Conservation (phyloP, 1,139 yeast genomes). For the Pichia sp. region DNA sequence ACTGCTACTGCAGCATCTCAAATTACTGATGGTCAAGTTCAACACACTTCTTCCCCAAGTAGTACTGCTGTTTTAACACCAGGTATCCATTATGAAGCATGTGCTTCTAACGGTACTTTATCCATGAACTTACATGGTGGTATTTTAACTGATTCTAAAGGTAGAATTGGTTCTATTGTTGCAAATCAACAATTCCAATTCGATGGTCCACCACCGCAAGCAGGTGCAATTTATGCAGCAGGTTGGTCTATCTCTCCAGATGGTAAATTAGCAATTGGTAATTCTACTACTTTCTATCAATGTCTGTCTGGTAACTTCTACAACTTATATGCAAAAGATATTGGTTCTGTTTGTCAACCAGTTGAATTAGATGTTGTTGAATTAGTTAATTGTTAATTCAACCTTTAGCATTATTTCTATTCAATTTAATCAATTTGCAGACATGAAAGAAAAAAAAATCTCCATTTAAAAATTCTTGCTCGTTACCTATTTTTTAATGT, state of each 20-base stretch:
- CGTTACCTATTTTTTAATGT: conserved; percentile 1
- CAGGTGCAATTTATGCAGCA: conserved; percentile 80
- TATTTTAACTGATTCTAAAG: conserved; percentile 52
- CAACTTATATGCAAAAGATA: conserved; percentile 69
- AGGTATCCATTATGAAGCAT: conserved; percentile 40
- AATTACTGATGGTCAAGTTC: conserved; percentile 49
- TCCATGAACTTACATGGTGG: conserved; percentile 48
- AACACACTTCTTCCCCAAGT: conserved; percentile 39
- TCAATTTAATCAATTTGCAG: not conserved
- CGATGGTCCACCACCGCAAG: conserved; percentile 90
- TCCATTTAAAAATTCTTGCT: conserved; percentile 8
- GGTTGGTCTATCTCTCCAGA: conserved; percentile 70
- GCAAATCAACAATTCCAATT: conserved; percentile 86
- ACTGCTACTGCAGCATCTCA: conserved; percentile 30
- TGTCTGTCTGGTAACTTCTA: conserved; percentile 75
- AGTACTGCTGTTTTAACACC: conserved; percentile 23
- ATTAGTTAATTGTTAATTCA: conserved; percentile 51
- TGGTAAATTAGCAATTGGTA: conserved; percentile 68
- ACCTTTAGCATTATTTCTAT: not conserved
- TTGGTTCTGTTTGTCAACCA: conserved; percentile 60
- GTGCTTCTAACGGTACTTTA: conserved; percentile 47
- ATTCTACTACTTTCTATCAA: conserved; percentile 61
- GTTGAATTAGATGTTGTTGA: conserved; percentile 62
- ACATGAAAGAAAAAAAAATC: no score
- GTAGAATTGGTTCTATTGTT: conserved; percentile 77